Base-by-base conservation (phyloP, 2,329 filamentous ascomycete species). In the Elsinoe necatrix region DNA sequence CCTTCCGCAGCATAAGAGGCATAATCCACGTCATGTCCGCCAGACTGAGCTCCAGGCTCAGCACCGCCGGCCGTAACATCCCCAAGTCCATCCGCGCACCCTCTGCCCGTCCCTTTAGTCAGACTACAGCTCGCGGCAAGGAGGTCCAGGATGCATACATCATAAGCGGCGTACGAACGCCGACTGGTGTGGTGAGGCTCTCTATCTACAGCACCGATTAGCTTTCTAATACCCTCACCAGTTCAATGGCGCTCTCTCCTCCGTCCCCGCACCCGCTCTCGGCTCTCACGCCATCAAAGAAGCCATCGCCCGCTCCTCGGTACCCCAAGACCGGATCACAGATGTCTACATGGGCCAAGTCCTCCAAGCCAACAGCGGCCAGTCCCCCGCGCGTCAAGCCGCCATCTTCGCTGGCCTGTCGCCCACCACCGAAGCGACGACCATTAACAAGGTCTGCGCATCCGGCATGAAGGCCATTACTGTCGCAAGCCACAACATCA, bases 261-360 rank as follows among this genome's bases (percentile, higher is more conserved):
- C 81, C 47, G 83, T 97, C 29, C 78, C 90, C 2, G 92, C 91
- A 8, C 87, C 93, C n/a, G 80, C 87, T 67, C 86, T 98, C 47
- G 93, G 89, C 63, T 89, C 92, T 27, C 84, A 85, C 14, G 93
- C 91, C 58, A 97, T 98, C 76, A 93, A 91, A 72, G 86, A 89
- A 47, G 93, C 93, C 25, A 73, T 98, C 55, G 81, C 85, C 64
- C 95, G 93, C 72, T 95, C 91, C 54, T 85, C 83, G 62, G 80
- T 97, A 5, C 91, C 93, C 1, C 71, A 83, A 54, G 83, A 85
- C 31, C 87, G 86, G 68, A 89, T 97, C 66, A 87, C 85, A 61
- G 87, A 95, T 72, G 89, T 97, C 14, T 97, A 97, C 76, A 95
- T 97, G 88, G 93, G 93, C 68, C 95, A 96, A 67, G 93, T 97